Percentiles rank a stretch among this genome's conserved stretches.
Evolutionary conservation across 352 stramenopile species (phyloP).

Genomic region (Pythium insidiosum): DNA sequence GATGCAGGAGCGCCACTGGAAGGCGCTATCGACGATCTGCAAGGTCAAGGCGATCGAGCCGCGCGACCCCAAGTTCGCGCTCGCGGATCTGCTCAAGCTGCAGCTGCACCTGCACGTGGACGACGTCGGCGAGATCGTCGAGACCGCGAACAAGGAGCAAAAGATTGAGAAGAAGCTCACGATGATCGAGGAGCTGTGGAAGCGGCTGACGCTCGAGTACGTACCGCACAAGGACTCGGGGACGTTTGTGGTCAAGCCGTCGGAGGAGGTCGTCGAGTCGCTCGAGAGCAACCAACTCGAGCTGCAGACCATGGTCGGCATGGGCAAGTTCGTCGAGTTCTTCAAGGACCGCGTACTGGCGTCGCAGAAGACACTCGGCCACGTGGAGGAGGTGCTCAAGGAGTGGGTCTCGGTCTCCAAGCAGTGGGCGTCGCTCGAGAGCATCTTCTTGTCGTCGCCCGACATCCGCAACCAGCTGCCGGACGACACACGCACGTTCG

Average conservation of each 20-base stretch:
- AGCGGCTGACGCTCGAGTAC: constrained; percentile 75
- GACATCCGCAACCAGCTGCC: constrained; percentile 86
- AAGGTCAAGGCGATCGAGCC: constrained; percentile 85
- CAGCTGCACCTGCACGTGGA: constrained; percentile 79
- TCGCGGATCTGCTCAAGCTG: constrained; percentile 81
- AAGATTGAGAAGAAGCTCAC: constrained; percentile 89
- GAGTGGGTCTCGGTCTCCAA: constrained; percentile 85
- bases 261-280: constrained; percentile 79
- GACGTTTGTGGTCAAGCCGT: constrained; percentile 81
- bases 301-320: constrained; percentile 84
- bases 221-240: constrained; percentile 83
- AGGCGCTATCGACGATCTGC: constrained; percentile 74
- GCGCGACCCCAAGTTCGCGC: constrained; percentile 73
- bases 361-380: constrained; percentile 73
- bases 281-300: constrained; percentile 85
- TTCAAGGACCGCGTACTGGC: constrained; percentile 80
- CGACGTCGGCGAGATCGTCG: constrained; percentile 81
- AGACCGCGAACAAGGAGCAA: constrained; percentile 85
- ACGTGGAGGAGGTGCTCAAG: constrained; percentile 84
- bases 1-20: constrained; percentile 94
- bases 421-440: constrained; percentile 84
- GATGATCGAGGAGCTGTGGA: constrained; percentile 85
- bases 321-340: constrained; percentile 89
- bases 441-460: constrained; percentile 83
- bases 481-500: constrained; percentile 81